Percentiles rank a stretch among this genome's conserved stretches.
phyloP scores from a whole-genome alignment of 2,329 filamentous ascomycete genomes.

The Dendrostoma leiphaemia region DNA sequence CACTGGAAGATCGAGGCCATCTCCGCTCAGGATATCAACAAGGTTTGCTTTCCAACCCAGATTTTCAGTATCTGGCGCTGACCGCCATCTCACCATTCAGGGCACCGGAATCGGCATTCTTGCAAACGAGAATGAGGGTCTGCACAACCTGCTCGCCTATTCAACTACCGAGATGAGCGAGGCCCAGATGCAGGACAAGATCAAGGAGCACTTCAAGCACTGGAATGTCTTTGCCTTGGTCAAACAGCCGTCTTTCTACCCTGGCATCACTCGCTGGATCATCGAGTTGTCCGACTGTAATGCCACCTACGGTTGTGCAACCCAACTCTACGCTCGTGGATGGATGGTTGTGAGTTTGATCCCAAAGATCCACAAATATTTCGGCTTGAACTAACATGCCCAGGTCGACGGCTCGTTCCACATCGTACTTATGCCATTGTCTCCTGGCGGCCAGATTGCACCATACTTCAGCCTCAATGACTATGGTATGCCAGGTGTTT shows the following conservation, averaged over 20 bases:
- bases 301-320: constrained; percentile 4
- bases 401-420: constrained; percentile 11
- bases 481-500: not conserved
- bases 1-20: constrained; percentile 48
- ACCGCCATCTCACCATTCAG: not conserved
- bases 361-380: not conserved
- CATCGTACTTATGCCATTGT: constrained; percentile 9
- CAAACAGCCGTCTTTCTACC: constrained; percentile 9
- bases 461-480: constrained; percentile 1
- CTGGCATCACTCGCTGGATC: constrained; percentile 8
- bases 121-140: constrained; percentile 52
- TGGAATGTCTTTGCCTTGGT: constrained; percentile 13
- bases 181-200: constrained; percentile 9
- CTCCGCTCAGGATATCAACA: constrained; percentile 41
- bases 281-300: constrained; percentile 16
- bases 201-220: constrained; percentile 15
- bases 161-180: constrained; percentile 19
- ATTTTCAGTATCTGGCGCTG: too few species aligned
- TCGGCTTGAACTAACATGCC: not conserved
- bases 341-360: constrained; percentile 10
- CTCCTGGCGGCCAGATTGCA: not conserved
- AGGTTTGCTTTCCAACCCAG: constrained; percentile 31
- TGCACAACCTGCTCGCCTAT: constrained; percentile 50
- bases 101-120: constrained; percentile 15
- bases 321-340: constrained; percentile 9